Evolutionary conservation across 2,329 filamentous ascomycete genomes (phyloP).

Genomic region (Colletotrichum higginsianum): DNA sequence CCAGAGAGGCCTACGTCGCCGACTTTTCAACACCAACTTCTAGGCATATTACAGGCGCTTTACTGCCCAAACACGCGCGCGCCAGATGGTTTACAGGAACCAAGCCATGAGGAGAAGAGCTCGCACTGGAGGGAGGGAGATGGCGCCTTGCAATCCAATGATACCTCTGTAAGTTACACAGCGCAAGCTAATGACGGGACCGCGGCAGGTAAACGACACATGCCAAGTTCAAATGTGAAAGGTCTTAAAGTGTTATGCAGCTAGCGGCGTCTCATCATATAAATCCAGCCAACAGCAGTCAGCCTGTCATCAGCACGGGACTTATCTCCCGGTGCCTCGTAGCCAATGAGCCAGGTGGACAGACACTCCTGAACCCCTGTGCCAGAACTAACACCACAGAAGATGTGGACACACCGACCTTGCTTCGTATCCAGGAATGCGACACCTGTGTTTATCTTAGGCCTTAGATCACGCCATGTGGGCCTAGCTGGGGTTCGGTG

Average conservation of each 20-base stretch:
- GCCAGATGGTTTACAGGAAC: neutral
- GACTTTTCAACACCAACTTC: too few relatives aligned
- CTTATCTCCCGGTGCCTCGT: neutral
- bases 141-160: neutral
- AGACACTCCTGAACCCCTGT: neutral
- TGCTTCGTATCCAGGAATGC: neutral
- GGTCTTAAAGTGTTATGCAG: neutral
- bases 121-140: neutral
- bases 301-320: neutral
- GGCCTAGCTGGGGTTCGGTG: neutral
- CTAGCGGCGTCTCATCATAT: too few relatives aligned
- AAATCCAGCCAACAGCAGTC: neutral
- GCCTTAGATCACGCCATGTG: neutral
- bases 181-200: neutral
- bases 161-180: neutral
- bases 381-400: neutral
- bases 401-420: neutral
- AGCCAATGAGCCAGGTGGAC: neutral
- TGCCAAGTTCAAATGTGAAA: neutral
- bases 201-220: neutral
- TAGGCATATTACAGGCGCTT: neutral
- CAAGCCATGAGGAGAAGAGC: too few relatives aligned
- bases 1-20: too few relatives aligned
- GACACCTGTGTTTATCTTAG: neutral
- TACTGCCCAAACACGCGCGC: neutral